Conservation (phyloP, 2,329 filamentous ascomycete species). For the Talaromyces sp. region DNA sequence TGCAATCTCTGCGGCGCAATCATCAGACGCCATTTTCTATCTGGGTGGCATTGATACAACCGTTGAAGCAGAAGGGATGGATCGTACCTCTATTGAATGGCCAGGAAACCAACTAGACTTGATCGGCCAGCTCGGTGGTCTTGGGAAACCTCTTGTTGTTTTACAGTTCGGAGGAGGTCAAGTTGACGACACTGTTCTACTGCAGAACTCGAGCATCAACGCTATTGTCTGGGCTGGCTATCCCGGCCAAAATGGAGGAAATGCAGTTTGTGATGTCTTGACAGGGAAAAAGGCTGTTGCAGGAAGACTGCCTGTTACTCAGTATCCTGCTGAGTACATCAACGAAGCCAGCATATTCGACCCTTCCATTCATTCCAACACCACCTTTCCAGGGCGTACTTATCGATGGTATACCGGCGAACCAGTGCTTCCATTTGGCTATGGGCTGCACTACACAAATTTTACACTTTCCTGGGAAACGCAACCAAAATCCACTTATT, state of each 20-base stretch:
- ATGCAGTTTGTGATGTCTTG: slow-evolving; percentile 32
- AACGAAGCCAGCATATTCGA: slow-evolving; percentile 31
- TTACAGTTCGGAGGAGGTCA: slow-evolving; percentile 32
- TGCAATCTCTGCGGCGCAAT: slow-evolving; percentile 22
- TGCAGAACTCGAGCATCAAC: slow-evolving; percentile 26
- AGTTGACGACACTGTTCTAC: slow-evolving; percentile 29
- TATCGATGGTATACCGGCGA: slow-evolving; percentile 34
- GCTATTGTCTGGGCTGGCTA: slow-evolving; percentile 35
- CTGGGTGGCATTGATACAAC: slow-evolving; percentile 27
- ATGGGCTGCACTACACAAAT: slow-evolving; percentile 35
- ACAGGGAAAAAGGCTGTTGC: slow-evolving; percentile 29
- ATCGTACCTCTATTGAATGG: slow-evolving; percentile 31
- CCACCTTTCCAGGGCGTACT: slow-evolving; percentile 28
- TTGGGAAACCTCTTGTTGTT: slow-evolving; percentile 29
- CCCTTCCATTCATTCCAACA: slow-evolving; percentile 27
- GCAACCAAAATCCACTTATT: neutral
- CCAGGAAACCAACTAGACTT: slow-evolving; percentile 29
- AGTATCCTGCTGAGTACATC: slow-evolving; percentile 36
- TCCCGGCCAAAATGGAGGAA: slow-evolving; percentile 33
- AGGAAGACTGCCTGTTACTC: slow-evolving; percentile 30
- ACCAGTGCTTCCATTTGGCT: slow-evolving; percentile 31
- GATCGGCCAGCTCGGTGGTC: slow-evolving; percentile 22
- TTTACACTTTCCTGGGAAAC: slow-evolving; percentile 20
- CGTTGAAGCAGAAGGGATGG: slow-evolving; percentile 28
- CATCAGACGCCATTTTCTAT: slow-evolving; percentile 25